Percentiles rank a stretch among this genome's conserved stretches.
Conservation (phyloP, 23 red algal genomes). For the Gracilaria caudata region DNA sequence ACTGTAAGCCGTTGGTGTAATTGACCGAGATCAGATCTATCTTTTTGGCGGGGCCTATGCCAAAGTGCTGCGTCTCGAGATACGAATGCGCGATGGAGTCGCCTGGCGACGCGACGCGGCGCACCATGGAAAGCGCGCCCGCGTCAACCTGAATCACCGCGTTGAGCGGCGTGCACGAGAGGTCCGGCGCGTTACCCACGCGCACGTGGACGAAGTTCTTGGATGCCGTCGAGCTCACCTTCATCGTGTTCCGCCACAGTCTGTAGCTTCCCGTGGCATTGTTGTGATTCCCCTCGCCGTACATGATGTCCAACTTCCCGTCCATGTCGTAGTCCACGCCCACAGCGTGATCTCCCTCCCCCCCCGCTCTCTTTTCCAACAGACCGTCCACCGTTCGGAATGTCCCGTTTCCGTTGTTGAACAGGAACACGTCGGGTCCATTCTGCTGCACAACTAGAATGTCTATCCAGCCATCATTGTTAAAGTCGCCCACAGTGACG, state of each 20-base stretch:
- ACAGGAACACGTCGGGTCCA: slow-evolving; percentile 5
- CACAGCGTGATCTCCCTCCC: slow-evolving; percentile 30
- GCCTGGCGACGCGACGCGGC: not conserved
- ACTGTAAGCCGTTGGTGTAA: not conserved
- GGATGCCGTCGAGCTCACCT: too few species aligned
- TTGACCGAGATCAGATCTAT: not conserved
- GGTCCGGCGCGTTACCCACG: not conserved
- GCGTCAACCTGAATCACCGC: not conserved
- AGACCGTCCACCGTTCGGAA: not conserved
- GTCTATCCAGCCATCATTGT: slow-evolving; percentile 75
- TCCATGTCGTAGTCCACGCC: slow-evolving; percentile 53
- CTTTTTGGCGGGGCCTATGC: not conserved
- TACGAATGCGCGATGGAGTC: not conserved
- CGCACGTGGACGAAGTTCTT: not conserved
- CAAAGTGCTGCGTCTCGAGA: slow-evolving; percentile 3
- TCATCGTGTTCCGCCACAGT: not conserved
- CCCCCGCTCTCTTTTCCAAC: not conserved
- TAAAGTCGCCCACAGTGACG: slow-evolving; percentile 74
- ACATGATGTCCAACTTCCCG: slow-evolving; percentile 27
- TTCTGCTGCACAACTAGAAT: slow-evolving; percentile 31
- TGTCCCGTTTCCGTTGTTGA: slow-evolving; percentile 48
- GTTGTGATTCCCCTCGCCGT: not conserved
- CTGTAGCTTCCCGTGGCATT: not conserved
- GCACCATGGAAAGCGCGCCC: not conserved
- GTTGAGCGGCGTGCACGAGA: not conserved